Percentiles rank a stretch among this genome's conserved stretches.
Evolutionary conservation across 768 basidiomycete species (phyloP).

Genomic region (Tricholoma hemisulphureum): DNA sequence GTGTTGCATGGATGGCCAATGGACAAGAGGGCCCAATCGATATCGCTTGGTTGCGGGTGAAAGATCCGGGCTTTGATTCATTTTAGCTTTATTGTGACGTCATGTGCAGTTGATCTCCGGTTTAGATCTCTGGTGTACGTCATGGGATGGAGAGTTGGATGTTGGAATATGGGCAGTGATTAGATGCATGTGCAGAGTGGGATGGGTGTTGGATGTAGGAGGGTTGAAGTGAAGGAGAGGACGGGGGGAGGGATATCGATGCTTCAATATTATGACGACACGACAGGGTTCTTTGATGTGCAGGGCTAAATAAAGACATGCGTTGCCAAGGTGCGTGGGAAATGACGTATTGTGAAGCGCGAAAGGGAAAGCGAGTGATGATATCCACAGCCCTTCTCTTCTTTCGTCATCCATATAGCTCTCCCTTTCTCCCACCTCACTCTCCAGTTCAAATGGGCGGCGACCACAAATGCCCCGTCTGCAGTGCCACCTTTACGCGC

Average conservation of each 20-base stretch:
- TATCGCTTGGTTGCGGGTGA: too few relatives aligned
- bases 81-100: background rate
- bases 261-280: too few relatives aligned
- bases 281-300: too few relatives aligned
- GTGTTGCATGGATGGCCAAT: too few relatives aligned
- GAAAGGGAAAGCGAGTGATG: too few relatives aligned
- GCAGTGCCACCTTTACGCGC: conserved; percentile 82
- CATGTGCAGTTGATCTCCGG: background rate
- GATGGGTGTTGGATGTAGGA: too few relatives aligned
- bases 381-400: background rate
- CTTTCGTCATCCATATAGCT: conserved; percentile 3
- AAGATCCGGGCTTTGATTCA: background rate
- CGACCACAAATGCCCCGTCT: conserved; percentile 85
- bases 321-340: conserved; percentile 6
- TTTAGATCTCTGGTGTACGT: background rate
- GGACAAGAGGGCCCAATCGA: too few relatives aligned
- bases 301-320: background rate
- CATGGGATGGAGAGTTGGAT: background rate
- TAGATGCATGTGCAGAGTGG: too few relatives aligned
- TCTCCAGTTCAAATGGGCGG: conserved; percentile 55
- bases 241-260: too few relatives aligned
- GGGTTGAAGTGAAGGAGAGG: too few relatives aligned
- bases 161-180: too few relatives aligned
- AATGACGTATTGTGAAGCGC: background rate
- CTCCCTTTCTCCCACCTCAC: conserved; percentile 10